phyloP scores from a whole-genome alignment of 2,329 filamentous ascomycete genomes.

The Penicillium sp. region DNA sequence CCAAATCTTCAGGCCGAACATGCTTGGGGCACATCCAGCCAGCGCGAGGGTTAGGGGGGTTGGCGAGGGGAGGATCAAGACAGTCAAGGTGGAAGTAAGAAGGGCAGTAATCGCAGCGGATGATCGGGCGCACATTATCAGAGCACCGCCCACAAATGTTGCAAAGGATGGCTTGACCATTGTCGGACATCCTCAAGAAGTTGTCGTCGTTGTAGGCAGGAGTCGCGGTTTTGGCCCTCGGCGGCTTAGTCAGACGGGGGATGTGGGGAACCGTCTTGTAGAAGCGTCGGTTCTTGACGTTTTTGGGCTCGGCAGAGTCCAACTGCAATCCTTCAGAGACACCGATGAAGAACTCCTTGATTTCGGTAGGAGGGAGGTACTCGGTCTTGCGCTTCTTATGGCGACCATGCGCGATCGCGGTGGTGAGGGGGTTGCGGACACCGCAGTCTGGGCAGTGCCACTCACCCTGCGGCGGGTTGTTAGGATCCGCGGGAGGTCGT shows the following conservation, averaged over 20 bases:
- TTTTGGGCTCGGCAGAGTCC: conserved; percentile 47
- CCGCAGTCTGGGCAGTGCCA: conserved; percentile 77
- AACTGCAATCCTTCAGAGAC: conserved; percentile 81
- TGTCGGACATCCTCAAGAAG: conserved; percentile 62
- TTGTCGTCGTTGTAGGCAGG: conserved; percentile 36
- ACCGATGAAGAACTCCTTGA: conserved; percentile 78
- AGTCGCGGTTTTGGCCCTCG: conserved; percentile 15
- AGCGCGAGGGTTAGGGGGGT: conserved; percentile 70
- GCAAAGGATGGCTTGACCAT: conserved; percentile 78
- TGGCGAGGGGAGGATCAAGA: conserved; percentile 78
- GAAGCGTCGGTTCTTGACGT: conserved; percentile 19
- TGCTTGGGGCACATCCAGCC: conserved; percentile 92
- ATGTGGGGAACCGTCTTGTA: conserved; percentile 30
- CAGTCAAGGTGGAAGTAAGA: conserved; percentile 93
- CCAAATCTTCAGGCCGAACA: conserved; percentile 70
- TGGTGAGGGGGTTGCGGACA: conserved; percentile 63
- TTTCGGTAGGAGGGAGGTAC: conserved; percentile 70
- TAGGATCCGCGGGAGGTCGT: conserved; percentile 73
- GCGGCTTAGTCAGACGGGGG: conserved; percentile 31
- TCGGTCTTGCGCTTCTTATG: conserved; percentile 68
- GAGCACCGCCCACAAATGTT: conserved; percentile 72
- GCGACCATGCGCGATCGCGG: conserved; percentile 67
- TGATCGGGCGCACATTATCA: conserved; percentile 69
- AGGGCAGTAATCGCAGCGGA: conserved; percentile 82
- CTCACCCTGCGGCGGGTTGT: conserved; percentile 66